These are phyloP conservation scores for Paramecium biaurelia DNA, from an alignment of 73 alveolate genomes.

Conservation along the genomic window DNA sequence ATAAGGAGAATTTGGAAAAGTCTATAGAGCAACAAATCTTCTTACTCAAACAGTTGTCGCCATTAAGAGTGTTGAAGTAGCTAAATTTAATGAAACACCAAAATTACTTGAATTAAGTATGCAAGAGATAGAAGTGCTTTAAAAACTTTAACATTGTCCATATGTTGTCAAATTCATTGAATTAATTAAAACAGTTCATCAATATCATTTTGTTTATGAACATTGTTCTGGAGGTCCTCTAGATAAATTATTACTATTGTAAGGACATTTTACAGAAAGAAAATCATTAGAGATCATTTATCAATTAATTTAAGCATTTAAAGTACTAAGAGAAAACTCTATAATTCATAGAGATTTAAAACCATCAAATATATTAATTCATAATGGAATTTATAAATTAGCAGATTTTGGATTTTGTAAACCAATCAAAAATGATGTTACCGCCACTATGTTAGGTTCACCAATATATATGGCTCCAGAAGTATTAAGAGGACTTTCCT, in stretches of 20 bases:
- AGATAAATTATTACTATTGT: constrained; percentile 40
- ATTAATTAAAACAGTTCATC: constrained; percentile 35
- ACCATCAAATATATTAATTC: constrained; percentile 58
- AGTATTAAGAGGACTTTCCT: constrained; percentile 53
- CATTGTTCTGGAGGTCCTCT: constrained; percentile 64
- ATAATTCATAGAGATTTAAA: constrained; percentile 59
- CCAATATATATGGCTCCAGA: constrained; percentile 66
- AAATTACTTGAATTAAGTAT: constrained; percentile 58
- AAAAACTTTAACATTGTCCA: constrained; percentile 35
- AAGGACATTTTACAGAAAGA: constrained; percentile 53
- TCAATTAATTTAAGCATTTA: constrained; percentile 48
- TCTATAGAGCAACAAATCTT: constrained; percentile 59
- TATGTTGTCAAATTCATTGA: constrained; percentile 51
- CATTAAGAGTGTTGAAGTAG: constrained; percentile 41
- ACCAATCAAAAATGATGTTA: constrained; percentile 56
- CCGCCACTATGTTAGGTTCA: constrained; percentile 63
- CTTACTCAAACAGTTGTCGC: constrained; percentile 44
- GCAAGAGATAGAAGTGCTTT: constrained; percentile 51
- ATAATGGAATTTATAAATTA: constrained; percentile 41
- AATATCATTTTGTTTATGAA: constrained; percentile 61
- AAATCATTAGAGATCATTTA: constrained; percentile 33
- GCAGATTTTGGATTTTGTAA: constrained; percentile 66
- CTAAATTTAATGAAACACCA: constrained; percentile 61
- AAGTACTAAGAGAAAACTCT: constrained; percentile 25
- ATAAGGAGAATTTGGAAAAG: constrained; percentile 61